Conservation (phyloP, 768 basidiomycete genomes). For the Phanerochaete sordida region DNA sequence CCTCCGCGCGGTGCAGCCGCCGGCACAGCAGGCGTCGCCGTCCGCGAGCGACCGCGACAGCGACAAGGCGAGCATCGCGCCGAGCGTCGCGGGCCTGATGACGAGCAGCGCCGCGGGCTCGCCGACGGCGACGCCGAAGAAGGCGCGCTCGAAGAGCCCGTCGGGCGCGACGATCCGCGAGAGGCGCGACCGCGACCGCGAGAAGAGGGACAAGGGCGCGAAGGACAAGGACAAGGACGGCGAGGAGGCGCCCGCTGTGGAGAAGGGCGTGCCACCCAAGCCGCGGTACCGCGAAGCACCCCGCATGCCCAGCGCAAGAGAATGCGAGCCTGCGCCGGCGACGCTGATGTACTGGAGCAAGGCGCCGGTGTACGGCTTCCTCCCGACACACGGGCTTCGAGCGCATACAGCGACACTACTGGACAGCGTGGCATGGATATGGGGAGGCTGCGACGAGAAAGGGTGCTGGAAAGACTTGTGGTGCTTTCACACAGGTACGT, state of each 20-base stretch:
- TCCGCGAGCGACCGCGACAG: constrained; percentile 4
- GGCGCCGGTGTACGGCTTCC: constrained; percentile 70
- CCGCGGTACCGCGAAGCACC: constrained; percentile 47
- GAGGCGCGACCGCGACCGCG: constrained; percentile 10
- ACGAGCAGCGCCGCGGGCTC: constrained; percentile 9
- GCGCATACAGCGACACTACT: constrained; percentile 84
- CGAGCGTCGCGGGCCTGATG: constrained; percentile 3
- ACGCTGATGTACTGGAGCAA: constrained; percentile 85
- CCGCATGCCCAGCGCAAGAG: constrained; percentile 57
- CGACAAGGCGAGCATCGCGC: not conserved
- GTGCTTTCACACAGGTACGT: constrained; percentile 78
- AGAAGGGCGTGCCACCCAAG: constrained; percentile 18
- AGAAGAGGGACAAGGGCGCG: constrained; percentile 7
- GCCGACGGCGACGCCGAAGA: constrained; percentile 1
- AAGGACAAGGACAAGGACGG: not conserved
- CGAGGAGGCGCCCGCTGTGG: not conserved
- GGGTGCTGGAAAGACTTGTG: constrained; percentile 73
- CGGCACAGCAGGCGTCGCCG: not conserved
- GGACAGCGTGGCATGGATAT: constrained; percentile 80
- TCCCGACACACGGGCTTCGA: constrained; percentile 68
- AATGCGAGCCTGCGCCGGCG: constrained; percentile 58
- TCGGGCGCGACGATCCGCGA: constrained; percentile 10
- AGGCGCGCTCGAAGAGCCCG: not conserved
- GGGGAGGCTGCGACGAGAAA: constrained; percentile 86
- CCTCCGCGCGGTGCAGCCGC: not conserved